Conservation (phyloP, 352 stramenopile species). For the Lagenidium sp. region DNA sequence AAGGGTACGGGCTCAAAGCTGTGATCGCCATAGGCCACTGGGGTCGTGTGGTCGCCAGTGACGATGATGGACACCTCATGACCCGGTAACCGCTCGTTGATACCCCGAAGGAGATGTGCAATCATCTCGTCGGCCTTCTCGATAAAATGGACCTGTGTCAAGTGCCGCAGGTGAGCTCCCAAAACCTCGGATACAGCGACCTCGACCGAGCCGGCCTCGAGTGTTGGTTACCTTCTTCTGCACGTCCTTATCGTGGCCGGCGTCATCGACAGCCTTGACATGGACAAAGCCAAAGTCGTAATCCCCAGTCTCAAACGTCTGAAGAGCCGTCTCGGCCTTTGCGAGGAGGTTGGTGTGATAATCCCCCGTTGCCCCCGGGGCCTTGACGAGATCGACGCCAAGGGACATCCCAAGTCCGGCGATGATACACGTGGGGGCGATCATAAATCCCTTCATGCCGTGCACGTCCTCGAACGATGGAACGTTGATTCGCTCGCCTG, state of each 20-base stretch:
- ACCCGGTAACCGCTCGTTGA: slow-evolving; percentile 9
- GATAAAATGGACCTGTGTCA: slow-evolving; percentile 72
- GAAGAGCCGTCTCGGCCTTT: slow-evolving; percentile 70
- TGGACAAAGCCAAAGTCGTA: slow-evolving; percentile 84
- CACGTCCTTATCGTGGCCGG: slow-evolving; percentile 78
- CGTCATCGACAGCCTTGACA: slow-evolving; percentile 83
- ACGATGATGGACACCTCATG: slow-evolving; percentile 75
- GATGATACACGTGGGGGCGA: slow-evolving; percentile 85
- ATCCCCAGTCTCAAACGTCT: slow-evolving; percentile 18
- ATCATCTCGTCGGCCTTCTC: slow-evolving; percentile 84
- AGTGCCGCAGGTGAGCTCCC: too few species aligned
- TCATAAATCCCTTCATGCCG: slow-evolving; percentile 80
- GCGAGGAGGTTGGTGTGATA: slow-evolving; percentile 77
- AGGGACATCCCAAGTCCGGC: slow-evolving; percentile 81
- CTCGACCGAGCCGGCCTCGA: neutral
- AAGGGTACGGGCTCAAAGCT: slow-evolving; percentile 84
- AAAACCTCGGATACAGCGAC: neutral
- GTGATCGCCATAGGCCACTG: slow-evolving; percentile 81
- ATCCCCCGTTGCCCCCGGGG: slow-evolving; percentile 66
- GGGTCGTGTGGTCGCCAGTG: slow-evolving; percentile 82
- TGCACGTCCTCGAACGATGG: slow-evolving; percentile 76
- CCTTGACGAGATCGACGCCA: slow-evolving; percentile 65
- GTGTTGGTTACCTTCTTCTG: slow-evolving; percentile 42
- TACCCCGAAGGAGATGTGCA: slow-evolving; percentile 25
- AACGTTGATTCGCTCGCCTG: slow-evolving; percentile 80